phyloP scores from a whole-genome alignment of 2,329 filamentous ascomycete genomes.

The Hortaea werneckii region DNA sequence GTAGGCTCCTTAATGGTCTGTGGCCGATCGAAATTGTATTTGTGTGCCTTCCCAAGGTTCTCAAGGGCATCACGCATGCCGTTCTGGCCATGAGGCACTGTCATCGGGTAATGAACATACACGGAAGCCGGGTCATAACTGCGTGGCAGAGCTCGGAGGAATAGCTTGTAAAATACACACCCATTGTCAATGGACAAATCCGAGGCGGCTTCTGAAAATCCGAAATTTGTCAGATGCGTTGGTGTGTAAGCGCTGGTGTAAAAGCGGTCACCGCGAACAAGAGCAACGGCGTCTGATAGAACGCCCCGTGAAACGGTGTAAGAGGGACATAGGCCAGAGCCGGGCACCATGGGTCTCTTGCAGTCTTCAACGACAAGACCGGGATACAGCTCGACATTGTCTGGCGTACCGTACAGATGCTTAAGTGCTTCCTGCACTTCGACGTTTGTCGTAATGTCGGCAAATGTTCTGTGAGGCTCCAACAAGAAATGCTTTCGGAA shows the following conservation, averaged over 20 bases:
- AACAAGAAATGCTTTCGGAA: constrained; percentile 55
- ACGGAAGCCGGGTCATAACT: constrained; percentile 39
- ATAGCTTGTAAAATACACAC: constrained; percentile 43
- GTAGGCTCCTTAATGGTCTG: constrained; percentile 23
- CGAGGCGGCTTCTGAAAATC: constrained; percentile 38
- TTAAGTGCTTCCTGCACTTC: constrained; percentile 48
- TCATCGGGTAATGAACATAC: constrained; percentile 42
- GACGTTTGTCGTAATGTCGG: constrained; percentile 48
- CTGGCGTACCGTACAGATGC: constrained; percentile 52
- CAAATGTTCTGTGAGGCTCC: constrained; percentile 46
- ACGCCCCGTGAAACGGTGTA: constrained; percentile 48
- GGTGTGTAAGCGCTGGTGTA: constrained; percentile 38
- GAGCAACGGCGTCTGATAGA: constrained; percentile 49
- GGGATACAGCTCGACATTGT: constrained; percentile 60
- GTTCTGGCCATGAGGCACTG: constrained; percentile 28
- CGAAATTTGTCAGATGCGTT: constrained; percentile 29
- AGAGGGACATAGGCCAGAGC: constrained; percentile 43
- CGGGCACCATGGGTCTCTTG: constrained; percentile 42
- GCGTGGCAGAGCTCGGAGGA: constrained; percentile 41
- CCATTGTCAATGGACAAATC: constrained; percentile 38
- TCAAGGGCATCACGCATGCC: constrained; percentile 37
- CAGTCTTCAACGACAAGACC: constrained; percentile 53
- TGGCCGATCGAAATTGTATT: constrained; percentile 30
- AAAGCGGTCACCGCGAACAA: constrained; percentile 52
- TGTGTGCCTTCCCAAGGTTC: constrained; percentile 30